Evolutionary conservation across 306 rosid genomes (phyloP), one percentile per base, ranked within the genome.

Genomic region (Corylus avellana): DNA sequence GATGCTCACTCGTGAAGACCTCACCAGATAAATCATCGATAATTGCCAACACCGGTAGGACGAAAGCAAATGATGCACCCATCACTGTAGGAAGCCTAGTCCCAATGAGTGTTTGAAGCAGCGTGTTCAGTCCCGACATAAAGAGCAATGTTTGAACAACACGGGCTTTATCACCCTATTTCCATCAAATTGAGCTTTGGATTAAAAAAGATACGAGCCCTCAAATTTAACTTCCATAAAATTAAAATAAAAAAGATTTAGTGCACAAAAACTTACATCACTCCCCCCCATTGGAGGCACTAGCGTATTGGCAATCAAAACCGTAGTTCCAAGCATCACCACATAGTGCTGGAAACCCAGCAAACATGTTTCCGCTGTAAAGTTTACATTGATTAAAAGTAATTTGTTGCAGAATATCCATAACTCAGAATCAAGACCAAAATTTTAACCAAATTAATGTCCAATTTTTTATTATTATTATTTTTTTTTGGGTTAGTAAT

Each of bases 311-410:
- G 96, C 88, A 74, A 96, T 86, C 85, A 96, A 57, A 82, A 96
- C 99, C 2, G 91, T 89, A 25, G 97, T 85, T 58, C 98, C 99
- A 62, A 96, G 99, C 98, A 93, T 92, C 82, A 96, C 99, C 75
- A 96, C 86, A 85, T 96, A 91, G 81, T 96, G 99, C 84, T 96
- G 99, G 80, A 96, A 96, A 37, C 86, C 99, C 84, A 96, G 86
- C 49, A 89, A 55, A 69, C 84, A 48, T 7, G 97, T 85, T 77
- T 87, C 94, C 9, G 89, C 98, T 95, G 97, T 73, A 58, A 86
- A 66, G 78, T 73, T 64, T 12, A 17, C 54, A 32, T 51, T 17
- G 50, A 63, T 70, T 70, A 37, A 69, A 84, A 70, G 25, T n/a
- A 70, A 72, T 80, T 42, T 75, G 74, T 56, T 42, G 44, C 54